Conservation (phyloP, 2,329 filamentous ascomycete species). For the Nemania bipapillata region DNA sequence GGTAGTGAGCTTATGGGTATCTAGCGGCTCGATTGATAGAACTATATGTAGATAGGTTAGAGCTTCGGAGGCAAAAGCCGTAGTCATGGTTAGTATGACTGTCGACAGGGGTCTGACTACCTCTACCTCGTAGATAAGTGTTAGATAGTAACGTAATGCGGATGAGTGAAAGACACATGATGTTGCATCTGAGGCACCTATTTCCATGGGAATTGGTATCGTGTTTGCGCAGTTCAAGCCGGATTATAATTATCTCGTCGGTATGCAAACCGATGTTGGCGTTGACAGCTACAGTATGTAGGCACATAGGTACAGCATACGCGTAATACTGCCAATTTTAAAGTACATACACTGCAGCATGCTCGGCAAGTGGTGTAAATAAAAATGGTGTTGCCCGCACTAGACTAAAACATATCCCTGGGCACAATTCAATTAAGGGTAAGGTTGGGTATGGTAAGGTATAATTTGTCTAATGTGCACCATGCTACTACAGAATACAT, state of each 20-base stretch:
- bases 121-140: not conserved
- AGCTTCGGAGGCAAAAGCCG: not conserved
- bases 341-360: not conserved
- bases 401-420: not conserved
- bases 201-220: not conserved
- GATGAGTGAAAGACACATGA: not conserved
- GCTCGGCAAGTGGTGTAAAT: not conserved
- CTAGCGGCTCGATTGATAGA: not conserved
- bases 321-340: not conserved
- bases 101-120: not conserved
- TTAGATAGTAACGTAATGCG: not conserved
- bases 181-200: too few relatives aligned
- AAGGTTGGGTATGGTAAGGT: too few relatives aligned
- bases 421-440: too few relatives aligned
- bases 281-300: too few relatives aligned
- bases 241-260: not conserved
- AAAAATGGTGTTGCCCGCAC: conserved; percentile 12
- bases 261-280: too few relatives aligned
- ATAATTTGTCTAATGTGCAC: too few relatives aligned
- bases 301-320: too few relatives aligned
- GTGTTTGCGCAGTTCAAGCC: not conserved
- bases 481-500: too few relatives aligned
- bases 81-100: not conserved
- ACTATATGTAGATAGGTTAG: not conserved
- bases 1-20: not conserved